Evolutionary conservation across 2,329 filamentous ascomycete species (phyloP).

Genomic region (Aspergillus proliferans): DNA sequence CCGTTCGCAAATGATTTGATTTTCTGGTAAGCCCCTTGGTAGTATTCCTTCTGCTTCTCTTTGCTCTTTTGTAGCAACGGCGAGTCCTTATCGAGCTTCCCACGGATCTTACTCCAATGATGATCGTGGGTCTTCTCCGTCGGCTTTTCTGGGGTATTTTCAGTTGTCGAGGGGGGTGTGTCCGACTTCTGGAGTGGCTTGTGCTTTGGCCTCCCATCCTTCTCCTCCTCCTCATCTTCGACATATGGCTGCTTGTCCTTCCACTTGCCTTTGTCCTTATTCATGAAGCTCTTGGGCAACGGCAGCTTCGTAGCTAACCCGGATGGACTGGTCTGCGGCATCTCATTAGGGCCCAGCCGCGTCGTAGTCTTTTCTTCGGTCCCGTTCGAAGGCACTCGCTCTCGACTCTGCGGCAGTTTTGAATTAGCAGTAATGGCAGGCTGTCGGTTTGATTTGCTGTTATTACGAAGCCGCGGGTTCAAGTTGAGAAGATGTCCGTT

Average conservation of each 20-base stretch:
- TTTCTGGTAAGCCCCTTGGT: slow-evolving; percentile 15
- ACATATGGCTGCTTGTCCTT: slow-evolving; percentile 3
- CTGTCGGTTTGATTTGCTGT: background rate
- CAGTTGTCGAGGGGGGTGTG: slow-evolving; percentile 3
- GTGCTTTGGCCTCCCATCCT: too few species aligned
- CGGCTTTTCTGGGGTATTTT: slow-evolving; percentile 8
- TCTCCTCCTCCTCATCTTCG: slow-evolving; percentile 4
- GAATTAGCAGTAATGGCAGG: background rate
- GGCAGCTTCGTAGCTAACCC: slow-evolving; percentile 24
- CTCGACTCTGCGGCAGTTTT: background rate
- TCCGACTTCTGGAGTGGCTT: slow-evolving; percentile 1
- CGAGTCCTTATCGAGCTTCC: slow-evolving; percentile 21
- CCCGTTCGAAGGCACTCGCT: background rate
- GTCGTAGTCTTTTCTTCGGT: background rate
- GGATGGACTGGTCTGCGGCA: background rate
- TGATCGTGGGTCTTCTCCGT: slow-evolving; percentile 21
- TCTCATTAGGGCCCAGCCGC: background rate
- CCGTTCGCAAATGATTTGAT: slow-evolving; percentile 17
- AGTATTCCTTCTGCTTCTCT: slow-evolving; percentile 16
- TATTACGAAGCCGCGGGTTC: slow-evolving; percentile 16
- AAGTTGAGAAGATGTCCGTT: slow-evolving; percentile 26
- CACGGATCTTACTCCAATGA: slow-evolving; percentile 22
- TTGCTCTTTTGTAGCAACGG: slow-evolving; percentile 12
- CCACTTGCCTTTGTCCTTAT: slow-evolving; percentile 10
- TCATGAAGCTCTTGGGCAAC: slow-evolving; percentile 15